Base-by-base conservation (phyloP, 352 stramenopile genomes). In the Globisporangium acanthophoron region DNA sequence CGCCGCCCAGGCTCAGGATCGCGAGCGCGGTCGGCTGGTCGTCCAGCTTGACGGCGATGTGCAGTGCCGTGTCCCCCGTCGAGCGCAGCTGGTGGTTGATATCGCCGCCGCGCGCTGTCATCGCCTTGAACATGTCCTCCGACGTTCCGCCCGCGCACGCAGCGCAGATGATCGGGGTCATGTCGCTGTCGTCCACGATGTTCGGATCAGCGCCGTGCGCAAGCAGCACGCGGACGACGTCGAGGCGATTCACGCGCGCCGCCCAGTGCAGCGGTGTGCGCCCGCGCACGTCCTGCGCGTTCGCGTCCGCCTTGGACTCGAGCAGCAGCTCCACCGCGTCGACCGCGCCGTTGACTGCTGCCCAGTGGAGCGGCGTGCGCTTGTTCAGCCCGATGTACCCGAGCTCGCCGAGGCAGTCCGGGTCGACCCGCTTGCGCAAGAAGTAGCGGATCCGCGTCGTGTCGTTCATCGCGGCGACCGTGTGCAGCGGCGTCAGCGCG, bases 361-460 rank as follows among this genome's bases (percentile, higher is more conserved):
- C 84, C 84, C 84, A 93, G 52, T 93, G 84, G 24, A 93, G 40
- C 1, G 84, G 84, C 8, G 81, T 92, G 27, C 84, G 81, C 56
- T 89, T 88, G 58, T 92, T 92, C 20, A 94, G 63, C 13, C 84
- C 84, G 21, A 92, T 66, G 61, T 94, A 94, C 0, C 84, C 84
- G 0, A 92, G 64, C 53, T 94, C 84, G 18, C 84, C 84, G 12
- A 92, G 64, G 29, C 84, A 89, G 56, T 94, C 77, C 0, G 84
- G 84, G 41, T 82, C 66, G n/a, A 93, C 84, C 52, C 83, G 82
- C 54, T 87, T 88, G 5, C 78, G 74, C 33, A 93, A 49, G 18
- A 82, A 78, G 15, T 76, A 71, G 18, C 77, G 70, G 50, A 93
- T 84, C 21, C 70, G 73, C 18, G 49, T 57, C 12, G 80, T 81